These are phyloP conservation scores for Neurospora sp. DNA, from an alignment of 495 filamentous ascomycete genomes.

Conservation along the genomic window DNA sequence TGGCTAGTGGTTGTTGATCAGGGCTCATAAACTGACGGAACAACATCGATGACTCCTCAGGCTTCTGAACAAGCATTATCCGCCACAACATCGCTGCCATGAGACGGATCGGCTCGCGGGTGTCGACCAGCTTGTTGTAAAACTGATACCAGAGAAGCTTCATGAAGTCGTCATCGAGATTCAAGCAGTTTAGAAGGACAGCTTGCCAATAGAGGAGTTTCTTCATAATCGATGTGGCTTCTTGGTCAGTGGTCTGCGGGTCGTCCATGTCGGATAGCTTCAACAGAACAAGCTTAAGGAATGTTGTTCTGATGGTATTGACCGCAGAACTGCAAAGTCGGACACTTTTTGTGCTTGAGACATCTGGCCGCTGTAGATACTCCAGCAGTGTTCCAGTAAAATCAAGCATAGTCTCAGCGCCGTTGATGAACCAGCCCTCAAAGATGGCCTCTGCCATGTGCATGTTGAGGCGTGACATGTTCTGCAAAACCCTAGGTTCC, in stretches of 20 bases:
- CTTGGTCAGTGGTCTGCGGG: slow-evolving; percentile 39
- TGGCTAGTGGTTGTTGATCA: slow-evolving; percentile 61
- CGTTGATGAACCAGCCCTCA: slow-evolving; percentile 91
- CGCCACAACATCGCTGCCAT: slow-evolving; percentile 79
- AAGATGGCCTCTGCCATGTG: slow-evolving; percentile 84
- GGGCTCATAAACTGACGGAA: slow-evolving; percentile 55
- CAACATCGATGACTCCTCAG: slow-evolving; percentile 64
- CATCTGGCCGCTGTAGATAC: slow-evolving; percentile 76
- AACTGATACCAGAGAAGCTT: slow-evolving; percentile 82
- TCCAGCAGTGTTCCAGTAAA: slow-evolving; percentile 79
- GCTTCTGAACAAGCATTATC: slow-evolving; percentile 87
- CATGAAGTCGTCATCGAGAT: slow-evolving; percentile 64
- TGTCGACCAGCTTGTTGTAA: slow-evolving; percentile 69
- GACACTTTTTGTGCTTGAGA: slow-evolving; percentile 71
- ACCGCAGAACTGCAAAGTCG: slow-evolving; percentile 77
- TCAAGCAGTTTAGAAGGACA: slow-evolving; percentile 67
- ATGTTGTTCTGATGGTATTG: slow-evolving; percentile 57
- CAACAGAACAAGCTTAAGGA: slow-evolving; percentile 68
- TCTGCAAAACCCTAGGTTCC: slow-evolving; percentile 76
- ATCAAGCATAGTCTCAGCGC: slow-evolving; percentile 71
- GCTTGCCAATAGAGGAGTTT: slow-evolving; percentile 94
- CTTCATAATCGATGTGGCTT: slow-evolving; percentile 59
- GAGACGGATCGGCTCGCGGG: slow-evolving; percentile 52
- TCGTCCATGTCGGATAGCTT: slow-evolving; percentile 76
- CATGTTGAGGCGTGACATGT: slow-evolving; percentile 65